Evolutionary conservation across 1,284 basidiomycete species (phyloP).

Genomic region (Ganoderma lucidum): DNA sequence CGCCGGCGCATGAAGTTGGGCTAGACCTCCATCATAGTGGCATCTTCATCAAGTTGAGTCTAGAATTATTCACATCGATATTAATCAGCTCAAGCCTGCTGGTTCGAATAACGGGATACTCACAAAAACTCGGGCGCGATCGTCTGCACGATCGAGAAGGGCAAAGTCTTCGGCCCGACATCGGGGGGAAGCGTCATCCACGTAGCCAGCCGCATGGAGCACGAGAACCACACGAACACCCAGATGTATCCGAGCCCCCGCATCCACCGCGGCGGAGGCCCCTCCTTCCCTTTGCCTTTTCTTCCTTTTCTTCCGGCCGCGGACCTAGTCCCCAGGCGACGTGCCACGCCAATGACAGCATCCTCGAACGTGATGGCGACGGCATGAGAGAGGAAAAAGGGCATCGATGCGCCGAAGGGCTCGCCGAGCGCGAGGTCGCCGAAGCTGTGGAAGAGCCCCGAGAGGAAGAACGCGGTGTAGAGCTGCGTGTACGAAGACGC

Average conservation of each 20-base stretch:
- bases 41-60: not conserved
- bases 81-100: not conserved
- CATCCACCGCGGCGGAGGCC: constrained; percentile 18
- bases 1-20: not conserved
- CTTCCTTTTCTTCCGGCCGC: not conserved
- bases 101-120: not conserved
- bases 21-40: not conserved
- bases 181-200: not conserved
- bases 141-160: not conserved
- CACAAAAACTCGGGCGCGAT: not conserved
- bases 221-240: constrained; percentile 32
- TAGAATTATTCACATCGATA: not conserved
- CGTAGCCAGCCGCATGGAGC: not conserved
- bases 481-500: constrained; percentile 24
- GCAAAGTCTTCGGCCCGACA: not conserved
- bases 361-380: constrained; percentile 27
- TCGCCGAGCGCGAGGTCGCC: constrained; percentile 27
- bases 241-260: constrained; percentile 18
- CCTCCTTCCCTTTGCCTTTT: constrained; percentile 1
- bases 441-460: constrained; percentile 22
- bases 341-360: constrained; percentile 15
- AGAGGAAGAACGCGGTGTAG: constrained; percentile 26
- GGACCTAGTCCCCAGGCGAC: constrained; percentile 7
- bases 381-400: constrained; percentile 26
- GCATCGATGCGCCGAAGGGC: constrained; percentile 5